Evolutionary conservation across 2,329 filamentous ascomycete genomes (phyloP).

Genomic region (Paecilomyces fulvus): DNA sequence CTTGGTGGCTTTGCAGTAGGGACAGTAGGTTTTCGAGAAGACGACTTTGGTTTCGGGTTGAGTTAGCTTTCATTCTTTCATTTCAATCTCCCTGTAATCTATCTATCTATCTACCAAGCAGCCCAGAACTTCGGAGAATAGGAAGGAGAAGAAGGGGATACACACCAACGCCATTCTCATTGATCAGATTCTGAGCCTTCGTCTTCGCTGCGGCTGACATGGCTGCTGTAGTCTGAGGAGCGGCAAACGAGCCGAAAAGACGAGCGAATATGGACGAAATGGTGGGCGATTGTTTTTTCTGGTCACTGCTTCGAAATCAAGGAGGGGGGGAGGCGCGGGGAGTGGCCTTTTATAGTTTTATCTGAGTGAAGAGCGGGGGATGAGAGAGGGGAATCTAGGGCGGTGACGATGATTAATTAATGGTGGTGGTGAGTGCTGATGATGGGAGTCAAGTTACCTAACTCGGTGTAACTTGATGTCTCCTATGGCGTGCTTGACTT

Average conservation of each 20-base stretch:
- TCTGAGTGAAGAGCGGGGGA: too few species aligned
- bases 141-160: background rate
- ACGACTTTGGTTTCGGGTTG: conserved; percentile 50
- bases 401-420: too few species aligned
- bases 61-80: background rate
- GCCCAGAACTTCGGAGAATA: background rate
- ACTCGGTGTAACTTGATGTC: background rate
- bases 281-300: conserved; percentile 29
- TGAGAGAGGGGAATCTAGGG: too few species aligned
- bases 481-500: background rate
- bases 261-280: conserved; percentile 62
- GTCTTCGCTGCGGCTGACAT: conserved; percentile 74
- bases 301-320: background rate
- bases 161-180: conserved; percentile 77
- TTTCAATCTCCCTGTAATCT: background rate
- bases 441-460: too few species aligned
- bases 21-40: conserved; percentile 96
- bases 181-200: conserved; percentile 79
- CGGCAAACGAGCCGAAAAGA: conserved; percentile 57
- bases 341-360: background rate
- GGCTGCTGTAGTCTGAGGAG: conserved; percentile 44
- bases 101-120: too few species aligned
- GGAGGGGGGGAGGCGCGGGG: background rate
- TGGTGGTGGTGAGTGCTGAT: too few species aligned
- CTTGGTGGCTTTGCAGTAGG: conserved; percentile 81